Percentiles rank a stretch among this genome's conserved stretches.
phyloP scores from a whole-genome alignment of 352 stramenopile species.

The Poterioochromonas sp. region DNA sequence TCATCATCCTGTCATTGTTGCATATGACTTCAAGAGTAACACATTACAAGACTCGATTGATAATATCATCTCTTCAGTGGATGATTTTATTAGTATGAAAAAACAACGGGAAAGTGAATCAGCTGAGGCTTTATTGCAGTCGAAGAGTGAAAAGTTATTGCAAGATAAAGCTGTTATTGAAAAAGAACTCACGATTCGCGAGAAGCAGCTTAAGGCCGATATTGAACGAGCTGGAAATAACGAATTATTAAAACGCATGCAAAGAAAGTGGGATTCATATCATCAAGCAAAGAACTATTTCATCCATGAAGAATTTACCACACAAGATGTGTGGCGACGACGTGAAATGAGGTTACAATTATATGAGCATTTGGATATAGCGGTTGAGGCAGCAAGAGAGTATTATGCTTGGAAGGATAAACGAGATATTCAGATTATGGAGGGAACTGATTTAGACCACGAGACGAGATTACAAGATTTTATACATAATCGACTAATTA shows the following conservation, averaged over 20 bases:
- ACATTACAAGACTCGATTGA: too few relatives aligned
- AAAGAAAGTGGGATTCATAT: background rate
- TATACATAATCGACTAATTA: background rate
- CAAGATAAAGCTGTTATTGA: background rate
- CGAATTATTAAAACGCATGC: background rate
- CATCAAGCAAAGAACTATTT: background rate
- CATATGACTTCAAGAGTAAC: too few relatives aligned
- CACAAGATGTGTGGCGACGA: background rate
- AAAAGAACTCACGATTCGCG: background rate
- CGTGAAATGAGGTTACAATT: background rate
- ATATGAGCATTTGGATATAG: background rate
- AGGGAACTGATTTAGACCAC: background rate
- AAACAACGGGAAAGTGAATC: too few relatives aligned
- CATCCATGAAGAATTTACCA: background rate
- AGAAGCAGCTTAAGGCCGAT: background rate
- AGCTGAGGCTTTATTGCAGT: background rate
- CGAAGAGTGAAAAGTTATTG: background rate
- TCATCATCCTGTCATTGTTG: too few relatives aligned
- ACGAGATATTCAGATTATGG: background rate
- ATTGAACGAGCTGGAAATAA: too few relatives aligned
- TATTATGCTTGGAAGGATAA: constrained; percentile 9
- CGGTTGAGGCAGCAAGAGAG: background rate
- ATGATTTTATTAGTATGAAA: too few relatives aligned
- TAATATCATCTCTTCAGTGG: too few relatives aligned
- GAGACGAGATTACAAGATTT: background rate